phyloP scores from a whole-genome alignment of 1,284 basidiomycete genomes.

The Fomitiporia mediterranea region DNA sequence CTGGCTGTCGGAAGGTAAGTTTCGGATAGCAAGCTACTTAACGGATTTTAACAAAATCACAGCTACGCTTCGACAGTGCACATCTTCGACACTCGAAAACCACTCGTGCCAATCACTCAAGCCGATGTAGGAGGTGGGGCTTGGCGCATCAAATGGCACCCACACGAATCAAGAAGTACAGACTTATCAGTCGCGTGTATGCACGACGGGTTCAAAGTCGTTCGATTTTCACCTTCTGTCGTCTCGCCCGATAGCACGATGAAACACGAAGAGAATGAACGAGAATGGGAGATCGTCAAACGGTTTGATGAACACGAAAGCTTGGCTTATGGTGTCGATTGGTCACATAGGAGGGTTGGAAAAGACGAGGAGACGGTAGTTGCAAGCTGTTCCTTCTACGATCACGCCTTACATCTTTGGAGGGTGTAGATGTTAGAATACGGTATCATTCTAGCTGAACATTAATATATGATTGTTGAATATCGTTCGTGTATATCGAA shows the following conservation, averaged over 20 bases:
- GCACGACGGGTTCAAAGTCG: slow-evolving; percentile 94
- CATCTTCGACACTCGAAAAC: slow-evolving; percentile 81
- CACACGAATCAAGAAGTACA: slow-evolving; percentile 47
- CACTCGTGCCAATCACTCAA: slow-evolving; percentile 51
- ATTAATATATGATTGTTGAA: too few species aligned
- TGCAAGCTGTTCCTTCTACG: slow-evolving; percentile 96
- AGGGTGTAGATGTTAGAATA: slow-evolving; percentile 38
- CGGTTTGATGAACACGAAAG: slow-evolving; percentile 78
- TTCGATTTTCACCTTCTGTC: slow-evolving; percentile 40
- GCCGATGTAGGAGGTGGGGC: slow-evolving; percentile 85
- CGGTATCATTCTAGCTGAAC: too few species aligned
- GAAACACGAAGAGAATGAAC: slow-evolving; percentile 3
- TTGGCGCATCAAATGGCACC: slow-evolving; percentile 98
- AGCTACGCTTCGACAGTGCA: slow-evolving; percentile 86
- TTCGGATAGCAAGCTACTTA: slow-evolving; percentile 2
- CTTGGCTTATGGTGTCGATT: slow-evolving; percentile 94
- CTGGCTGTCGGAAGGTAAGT: slow-evolving; percentile 87
- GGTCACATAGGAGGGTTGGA: slow-evolving; percentile 53
- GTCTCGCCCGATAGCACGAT: slow-evolving; percentile 19
- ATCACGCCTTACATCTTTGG: slow-evolving; percentile 85
- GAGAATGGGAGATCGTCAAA: slow-evolving; percentile 40
- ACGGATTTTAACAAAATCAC: slow-evolving; percentile 9
- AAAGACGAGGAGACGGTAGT: slow-evolving; percentile 48
- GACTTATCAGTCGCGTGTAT: slow-evolving; percentile 91
- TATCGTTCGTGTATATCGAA: too few species aligned